phyloP scores from a whole-genome alignment of 768 basidiomycete genomes.

The Lactarius quietus region DNA sequence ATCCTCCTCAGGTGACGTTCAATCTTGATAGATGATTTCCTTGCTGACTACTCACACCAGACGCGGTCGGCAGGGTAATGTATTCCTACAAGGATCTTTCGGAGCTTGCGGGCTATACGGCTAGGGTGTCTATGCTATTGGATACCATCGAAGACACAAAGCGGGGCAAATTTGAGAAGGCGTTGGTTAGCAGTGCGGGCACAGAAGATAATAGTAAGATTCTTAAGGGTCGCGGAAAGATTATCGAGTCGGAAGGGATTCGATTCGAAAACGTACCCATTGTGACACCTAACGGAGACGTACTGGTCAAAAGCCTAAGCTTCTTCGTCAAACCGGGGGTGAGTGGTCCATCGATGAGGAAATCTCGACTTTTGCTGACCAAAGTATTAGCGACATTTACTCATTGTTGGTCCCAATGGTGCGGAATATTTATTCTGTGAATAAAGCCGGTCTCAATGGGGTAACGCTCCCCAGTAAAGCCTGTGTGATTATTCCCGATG shows the following conservation, averaged over 20 bases:
- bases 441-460: conserved; percentile 20
- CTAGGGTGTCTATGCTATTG: conserved; percentile 82
- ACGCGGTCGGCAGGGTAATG: conserved; percentile 95
- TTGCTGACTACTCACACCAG: conserved; percentile 37
- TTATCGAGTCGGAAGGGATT: conserved; percentile 86
- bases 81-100: conserved; percentile 96
- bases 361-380: neutral
- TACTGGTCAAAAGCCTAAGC: conserved; percentile 78
- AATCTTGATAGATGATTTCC: neutral
- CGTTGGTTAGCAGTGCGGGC: conserved; percentile 69
- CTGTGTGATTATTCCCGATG: neutral
- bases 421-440: conserved; percentile 15
- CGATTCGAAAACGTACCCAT: conserved; percentile 92
- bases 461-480: conserved; percentile 14
- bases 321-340: conserved; percentile 90
- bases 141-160: conserved; percentile 89
- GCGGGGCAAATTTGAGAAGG: conserved; percentile 84
- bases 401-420: conserved; percentile 96
- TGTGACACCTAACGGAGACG: conserved; percentile 93
- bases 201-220: conserved; percentile 73
- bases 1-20: conserved; percentile 67
- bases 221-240: conserved; percentile 69
- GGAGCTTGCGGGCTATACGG: conserved; percentile 94
- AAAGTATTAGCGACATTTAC: conserved; percentile 67
- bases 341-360: conserved; percentile 27